phyloP scores from a whole-genome alignment of 768 basidiomycete genomes.

The Leccinum disarticulatum region DNA sequence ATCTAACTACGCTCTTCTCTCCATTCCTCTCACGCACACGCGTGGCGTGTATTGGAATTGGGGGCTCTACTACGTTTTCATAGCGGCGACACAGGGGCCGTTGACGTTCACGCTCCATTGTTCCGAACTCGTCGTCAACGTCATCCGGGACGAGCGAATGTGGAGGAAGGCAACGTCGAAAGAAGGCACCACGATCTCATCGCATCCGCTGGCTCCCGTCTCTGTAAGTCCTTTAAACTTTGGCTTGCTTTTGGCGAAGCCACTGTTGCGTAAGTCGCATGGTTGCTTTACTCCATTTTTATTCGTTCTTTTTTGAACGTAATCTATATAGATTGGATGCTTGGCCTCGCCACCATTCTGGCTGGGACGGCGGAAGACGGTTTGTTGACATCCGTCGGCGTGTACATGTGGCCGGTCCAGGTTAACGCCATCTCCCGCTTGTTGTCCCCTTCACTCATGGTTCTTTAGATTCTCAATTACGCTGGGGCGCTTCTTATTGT shows the following conservation, averaged over 20 bases:
- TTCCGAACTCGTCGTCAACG: slow-evolving; percentile 29
- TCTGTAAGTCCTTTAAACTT: slow-evolving; percentile 20
- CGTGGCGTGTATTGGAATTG: slow-evolving; percentile 23
- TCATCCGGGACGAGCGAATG: slow-evolving; percentile 28
- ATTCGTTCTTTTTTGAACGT: neutral
- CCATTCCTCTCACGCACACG: slow-evolving; percentile 20
- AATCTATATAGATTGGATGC: too few relatives aligned
- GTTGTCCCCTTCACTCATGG: neutral
- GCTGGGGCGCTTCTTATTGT: slow-evolving; percentile 21
- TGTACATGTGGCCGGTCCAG: slow-evolving; percentile 31
- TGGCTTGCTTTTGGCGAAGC: slow-evolving; percentile 20
- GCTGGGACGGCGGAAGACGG: slow-evolving; percentile 13
- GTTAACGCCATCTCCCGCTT: slow-evolving; percentile 5
- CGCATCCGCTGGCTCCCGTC: slow-evolving; percentile 23
- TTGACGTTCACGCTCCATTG: slow-evolving; percentile 31
- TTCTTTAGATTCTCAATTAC: slow-evolving; percentile 28
- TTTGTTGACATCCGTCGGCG: slow-evolving; percentile 15
- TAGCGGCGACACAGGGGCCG: slow-evolving; percentile 29
- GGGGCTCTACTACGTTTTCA: slow-evolving; percentile 25
- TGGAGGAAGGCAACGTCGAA: slow-evolving; percentile 27
- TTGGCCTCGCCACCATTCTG: slow-evolving; percentile 15
- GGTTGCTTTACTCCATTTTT: too few relatives aligned
- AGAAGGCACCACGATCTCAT: slow-evolving; percentile 14
- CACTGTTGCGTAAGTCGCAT: slow-evolving; percentile 27
- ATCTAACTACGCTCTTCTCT: slow-evolving; percentile 20